Evolutionary conservation across 257 asterid genomes (phyloP).

Genomic region (Pogostemon cablin): DNA sequence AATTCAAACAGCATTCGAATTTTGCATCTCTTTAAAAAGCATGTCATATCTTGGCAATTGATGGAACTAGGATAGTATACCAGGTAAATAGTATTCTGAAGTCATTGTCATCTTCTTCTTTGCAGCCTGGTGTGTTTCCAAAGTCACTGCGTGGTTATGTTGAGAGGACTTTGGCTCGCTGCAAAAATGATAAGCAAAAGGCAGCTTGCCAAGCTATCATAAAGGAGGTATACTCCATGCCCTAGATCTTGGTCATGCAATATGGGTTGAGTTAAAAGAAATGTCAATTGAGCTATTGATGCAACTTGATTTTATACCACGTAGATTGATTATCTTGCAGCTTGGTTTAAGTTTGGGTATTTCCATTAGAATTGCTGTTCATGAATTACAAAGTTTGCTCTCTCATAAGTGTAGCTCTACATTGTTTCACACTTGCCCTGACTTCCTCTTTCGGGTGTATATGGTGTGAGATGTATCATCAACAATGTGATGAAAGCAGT

Average conservation of each 20-base stretch:
- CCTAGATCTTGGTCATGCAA: slow-evolving; percentile 27
- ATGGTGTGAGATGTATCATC: neutral
- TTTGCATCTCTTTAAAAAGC: neutral
- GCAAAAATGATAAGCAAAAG: slow-evolving; percentile 84
- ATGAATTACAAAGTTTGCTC: slow-evolving; percentile 11
- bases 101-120: slow-evolving; percentile 28
- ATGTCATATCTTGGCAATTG: slow-evolving; percentile 14
- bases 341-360: slow-evolving; percentile 11
- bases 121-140: slow-evolving; percentile 88
- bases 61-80: slow-evolving; percentile 18
- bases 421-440: neutral
- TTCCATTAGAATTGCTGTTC: slow-evolving; percentile 17
- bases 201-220: slow-evolving; percentile 76
- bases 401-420: slow-evolving; percentile 1
- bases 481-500: neutral
- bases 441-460: neutral
- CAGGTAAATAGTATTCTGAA: slow-evolving; percentile 28
- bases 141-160: slow-evolving; percentile 95
- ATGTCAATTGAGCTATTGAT: slow-evolving; percentile 7
- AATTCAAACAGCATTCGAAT: neutral
- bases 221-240: slow-evolving; percentile 75
- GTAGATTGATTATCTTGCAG: neutral
- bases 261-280: slow-evolving; percentile 22
- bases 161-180: slow-evolving; percentile 97
- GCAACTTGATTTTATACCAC: neutral